Base-by-base conservation (phyloP, 768 basidiomycete species). In the Boletus subcaerulescens region DNA sequence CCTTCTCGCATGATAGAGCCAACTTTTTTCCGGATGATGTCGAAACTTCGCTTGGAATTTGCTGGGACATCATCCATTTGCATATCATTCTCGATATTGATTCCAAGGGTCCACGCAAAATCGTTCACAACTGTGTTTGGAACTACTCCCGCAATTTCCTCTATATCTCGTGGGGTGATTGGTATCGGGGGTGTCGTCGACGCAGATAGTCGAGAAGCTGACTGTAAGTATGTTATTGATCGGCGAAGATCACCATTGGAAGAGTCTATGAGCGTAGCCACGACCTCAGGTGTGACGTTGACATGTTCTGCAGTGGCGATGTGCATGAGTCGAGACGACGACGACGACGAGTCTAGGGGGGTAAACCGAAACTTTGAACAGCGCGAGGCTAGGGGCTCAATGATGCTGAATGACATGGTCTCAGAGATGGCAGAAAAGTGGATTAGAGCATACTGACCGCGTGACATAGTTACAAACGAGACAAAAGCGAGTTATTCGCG, bases 401-500 rank as follows among this genome's bases (percentile, higher is more conserved):
- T 99, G 57, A 99, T 99, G 61, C 96, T 99, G 60, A 40, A 33
- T 44, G 42, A 48, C 2, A 15, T 42, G 5, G 9, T 55, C 44
- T 58, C 22, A 52, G 44, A 53, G 40, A 35, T 29, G 38, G 22
- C 12, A 39, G 45, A 46, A 52, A 29, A 22, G 32, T 8, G 5
- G n/a, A 22, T n/a, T 43, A 22, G 41, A 18, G 35, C 45, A n/a
- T 17, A 60, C 81, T 52, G 33, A 94, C 96, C 97, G 83, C 5
- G 97, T 99, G 44, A 99, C 97, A 71, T 98, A 99, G 76, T 99
- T 99, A 76, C 97, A 99, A 17, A 98, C 93, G 20, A 99, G 77
- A 71, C 97, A 99, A 74, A 99, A 99, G 5, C 97, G 81, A 32
- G 97, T 99, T 68, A 98, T 98, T 52, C 89, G 82, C 17, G 92